Percentiles rank a stretch among this genome's conserved stretches.
Evolutionary conservation across 768 basidiomycete species (phyloP).

Genomic region (Macrolepiota dolichaula): DNA sequence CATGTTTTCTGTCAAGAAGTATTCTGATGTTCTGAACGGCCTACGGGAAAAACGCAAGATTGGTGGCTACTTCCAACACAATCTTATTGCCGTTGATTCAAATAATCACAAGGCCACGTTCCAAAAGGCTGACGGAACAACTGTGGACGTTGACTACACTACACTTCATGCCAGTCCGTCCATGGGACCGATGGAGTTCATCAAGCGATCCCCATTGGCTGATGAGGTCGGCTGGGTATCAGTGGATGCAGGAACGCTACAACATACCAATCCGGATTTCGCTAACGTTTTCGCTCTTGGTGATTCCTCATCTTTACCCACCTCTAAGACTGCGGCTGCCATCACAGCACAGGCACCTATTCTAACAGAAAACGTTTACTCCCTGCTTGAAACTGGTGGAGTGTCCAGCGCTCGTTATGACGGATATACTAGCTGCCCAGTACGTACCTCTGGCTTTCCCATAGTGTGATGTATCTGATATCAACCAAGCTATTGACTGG

Average conservation of each 20-base stretch:
- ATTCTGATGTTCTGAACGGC: constrained; percentile 80
- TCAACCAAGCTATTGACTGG: constrained; percentile 65
- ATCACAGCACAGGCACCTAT: constrained; percentile 91
- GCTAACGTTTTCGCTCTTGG: constrained; percentile 87
- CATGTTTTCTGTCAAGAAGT: constrained; percentile 98
- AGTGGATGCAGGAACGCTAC: constrained; percentile 77
- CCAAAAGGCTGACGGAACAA: constrained; percentile 70
- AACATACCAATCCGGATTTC: constrained; percentile 77
- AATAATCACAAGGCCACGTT: constrained; percentile 81
- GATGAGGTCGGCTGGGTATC: constrained; percentile 89
- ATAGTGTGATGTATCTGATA: constrained; percentile 6
- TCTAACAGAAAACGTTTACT: constrained; percentile 83
- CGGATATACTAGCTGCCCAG: constrained; percentile 88
- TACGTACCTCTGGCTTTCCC: constrained; percentile 31
- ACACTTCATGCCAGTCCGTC: constrained; percentile 87
- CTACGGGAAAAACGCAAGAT: constrained; percentile 79
- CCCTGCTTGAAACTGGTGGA: constrained; percentile 69
- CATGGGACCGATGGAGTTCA: constrained; percentile 82
- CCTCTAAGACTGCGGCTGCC: constrained; percentile 95
- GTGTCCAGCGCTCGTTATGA: constrained; percentile 72
- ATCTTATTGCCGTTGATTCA: constrained; percentile 73
- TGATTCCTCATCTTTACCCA: constrained; percentile 90
- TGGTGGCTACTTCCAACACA: constrained; percentile 77
- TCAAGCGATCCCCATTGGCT: constrained; percentile 74
- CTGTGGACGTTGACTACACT: constrained; percentile 72